Conservation (phyloP, 768 basidiomycete species). For the Lactifluus volemus region DNA sequence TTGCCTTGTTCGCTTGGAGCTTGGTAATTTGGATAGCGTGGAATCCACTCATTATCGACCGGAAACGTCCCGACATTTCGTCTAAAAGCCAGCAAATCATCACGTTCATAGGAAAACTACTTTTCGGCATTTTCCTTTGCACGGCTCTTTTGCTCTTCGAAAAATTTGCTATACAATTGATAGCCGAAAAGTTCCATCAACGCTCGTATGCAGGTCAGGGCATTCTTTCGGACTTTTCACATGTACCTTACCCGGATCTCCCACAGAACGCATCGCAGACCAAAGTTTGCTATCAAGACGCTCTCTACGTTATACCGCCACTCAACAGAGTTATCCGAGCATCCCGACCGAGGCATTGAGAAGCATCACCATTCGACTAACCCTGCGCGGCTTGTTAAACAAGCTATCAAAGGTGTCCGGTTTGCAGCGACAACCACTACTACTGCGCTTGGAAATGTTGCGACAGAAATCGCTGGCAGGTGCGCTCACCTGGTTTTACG, state of each 20-base stretch:
- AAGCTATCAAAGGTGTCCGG: slow-evolving; percentile 60
- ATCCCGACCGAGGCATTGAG: slow-evolving; percentile 36
- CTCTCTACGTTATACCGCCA: slow-evolving; percentile 72
- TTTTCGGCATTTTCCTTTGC: slow-evolving; percentile 68
- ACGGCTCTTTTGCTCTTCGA: slow-evolving; percentile 64
- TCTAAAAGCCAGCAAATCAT: slow-evolving; percentile 35
- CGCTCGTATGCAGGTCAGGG: slow-evolving; percentile 52
- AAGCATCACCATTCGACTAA: slow-evolving; percentile 34
- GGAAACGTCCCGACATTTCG: slow-evolving; percentile 28
- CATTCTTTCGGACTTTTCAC: not conserved
- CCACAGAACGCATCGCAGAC: slow-evolving; percentile 65
- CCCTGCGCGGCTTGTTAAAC: slow-evolving; percentile 58
- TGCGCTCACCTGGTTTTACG: slow-evolving; percentile 14
- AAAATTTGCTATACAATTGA: slow-evolving; percentile 82
- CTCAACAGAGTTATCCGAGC: slow-evolving; percentile 64
- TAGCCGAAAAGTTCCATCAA: slow-evolving; percentile 77
- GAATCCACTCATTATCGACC: slow-evolving; percentile 51
- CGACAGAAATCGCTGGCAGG: slow-evolving; percentile 50
- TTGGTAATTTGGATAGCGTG: slow-evolving; percentile 63
- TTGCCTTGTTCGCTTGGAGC: slow-evolving; percentile 62
- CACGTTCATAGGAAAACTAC: slow-evolving; percentile 48
- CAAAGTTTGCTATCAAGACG: slow-evolving; percentile 66
- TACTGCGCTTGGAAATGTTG: slow-evolving; percentile 58
- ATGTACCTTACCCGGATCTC: not conserved
- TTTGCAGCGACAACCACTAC: slow-evolving; percentile 75